These are phyloP conservation scores for Acrodontium crateriforme DNA, from an alignment of 2,329 filamentous ascomycete species.

Conservation along the genomic window DNA sequence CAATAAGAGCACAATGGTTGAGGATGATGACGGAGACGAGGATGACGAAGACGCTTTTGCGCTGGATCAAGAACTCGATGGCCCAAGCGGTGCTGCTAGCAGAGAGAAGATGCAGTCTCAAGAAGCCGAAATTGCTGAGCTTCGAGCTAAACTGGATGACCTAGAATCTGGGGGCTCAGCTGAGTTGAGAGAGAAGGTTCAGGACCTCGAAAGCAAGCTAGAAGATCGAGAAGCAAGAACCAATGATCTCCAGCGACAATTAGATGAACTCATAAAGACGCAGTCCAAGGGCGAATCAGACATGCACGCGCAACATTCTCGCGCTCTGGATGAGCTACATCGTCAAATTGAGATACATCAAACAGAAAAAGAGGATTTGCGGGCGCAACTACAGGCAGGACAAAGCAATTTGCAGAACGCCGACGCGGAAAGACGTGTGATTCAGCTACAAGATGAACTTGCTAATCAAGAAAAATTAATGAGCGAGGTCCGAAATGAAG, in stretches of 20 bases:
- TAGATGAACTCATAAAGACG: constrained; percentile 66
- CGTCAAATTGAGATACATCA: constrained; percentile 42
- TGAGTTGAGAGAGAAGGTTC: constrained; percentile 58
- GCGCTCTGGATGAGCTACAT: constrained; percentile 11
- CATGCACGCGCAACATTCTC: constrained; percentile 12
- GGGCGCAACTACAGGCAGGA: constrained; percentile 27
- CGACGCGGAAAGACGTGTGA: constrained; percentile 48
- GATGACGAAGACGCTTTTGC: constrained; percentile 16
- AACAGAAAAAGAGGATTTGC: constrained; percentile 16
- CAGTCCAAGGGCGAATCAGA: constrained; percentile 26
- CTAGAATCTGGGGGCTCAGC: constrained; percentile 53
- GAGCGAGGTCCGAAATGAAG: constrained; percentile 74
- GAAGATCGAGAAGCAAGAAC: constrained; percentile 45
- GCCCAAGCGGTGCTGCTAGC: constrained; percentile 34
- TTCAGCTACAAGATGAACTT: constrained; percentile 46
- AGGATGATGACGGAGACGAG: constrained; percentile 65
- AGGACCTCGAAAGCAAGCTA: constrained; percentile 17
- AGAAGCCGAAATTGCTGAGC: constrained; percentile 58
- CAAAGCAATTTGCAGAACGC: constrained; percentile 26
- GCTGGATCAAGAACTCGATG: constrained; percentile 12
- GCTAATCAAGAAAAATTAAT: constrained; percentile 71
- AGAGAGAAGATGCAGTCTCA: constrained; percentile 63
- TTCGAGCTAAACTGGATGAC: constrained; percentile 58
- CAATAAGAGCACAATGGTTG: constrained; percentile 94
- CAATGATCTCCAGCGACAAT: constrained; percentile 45